Evolutionary conservation across 176 grass and related monocot species (phyloP), one percentile per base, ranked within the genome.

Genomic region (maize (Zea mays)): DNA sequence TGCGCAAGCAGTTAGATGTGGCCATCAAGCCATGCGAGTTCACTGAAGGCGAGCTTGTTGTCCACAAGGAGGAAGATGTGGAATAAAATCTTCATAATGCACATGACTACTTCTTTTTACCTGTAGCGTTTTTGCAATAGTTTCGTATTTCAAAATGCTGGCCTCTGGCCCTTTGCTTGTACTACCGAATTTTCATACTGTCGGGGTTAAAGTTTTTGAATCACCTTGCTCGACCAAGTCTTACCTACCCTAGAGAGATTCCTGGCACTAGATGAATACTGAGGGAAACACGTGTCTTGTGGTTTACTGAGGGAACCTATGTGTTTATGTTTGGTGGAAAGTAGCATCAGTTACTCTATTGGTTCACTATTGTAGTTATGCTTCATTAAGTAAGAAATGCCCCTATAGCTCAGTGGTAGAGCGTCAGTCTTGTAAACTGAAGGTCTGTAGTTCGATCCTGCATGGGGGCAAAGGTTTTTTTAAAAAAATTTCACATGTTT

Each of bases 391-490:
- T 4, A 39, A 39, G 38, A 39, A 6, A 6, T 1, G 88, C 86
- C 93, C 90, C 51, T 90, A 97, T 94, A 92, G 91, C 91, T 94
- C 91, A 94, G 94, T 97, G 91, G 89, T 92, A 94, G 87, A 94
- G 91, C 91, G 85, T 93, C 91, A 94, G 91, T 94, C 94, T 97
- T 94, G 89, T 97, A 94, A 93, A 93, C 94, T 97, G 91, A 97
- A 97, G 94, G 91, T 93, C 91, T 57, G 91, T 88, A 90, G 91
- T 97, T 97, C 88, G 90, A 97, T 93, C 93, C 93, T 97, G 93
- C 90, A 58, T 97, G 93, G 70, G 90, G 90, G 90, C 90, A 97
- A 27, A 27, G 27, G 27, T 0, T 43, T 63, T 76, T 70, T 3
- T 21, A 17, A 6, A 5, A 4, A 41, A 41, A 41, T 41, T 41